Evolutionary conservation across 2,329 filamentous ascomycete species (phyloP).

Genomic region (Tolypocladium ovalisporum): DNA sequence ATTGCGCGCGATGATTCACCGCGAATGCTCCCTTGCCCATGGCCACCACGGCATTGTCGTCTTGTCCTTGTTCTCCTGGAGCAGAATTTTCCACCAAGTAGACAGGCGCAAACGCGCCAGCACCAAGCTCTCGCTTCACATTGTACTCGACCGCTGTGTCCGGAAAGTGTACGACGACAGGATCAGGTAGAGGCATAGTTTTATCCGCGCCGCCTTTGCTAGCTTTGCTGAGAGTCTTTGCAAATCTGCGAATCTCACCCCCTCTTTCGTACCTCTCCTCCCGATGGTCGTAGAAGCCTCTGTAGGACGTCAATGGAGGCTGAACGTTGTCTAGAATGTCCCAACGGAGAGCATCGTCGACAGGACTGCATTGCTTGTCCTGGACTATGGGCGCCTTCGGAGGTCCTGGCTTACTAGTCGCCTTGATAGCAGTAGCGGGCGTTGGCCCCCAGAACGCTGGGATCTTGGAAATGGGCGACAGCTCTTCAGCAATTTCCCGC

Average conservation of each 20-base stretch:
- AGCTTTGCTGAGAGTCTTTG: conserved; percentile 53
- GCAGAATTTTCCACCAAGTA: conserved; percentile 75
- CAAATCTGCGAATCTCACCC: conserved; percentile 70
- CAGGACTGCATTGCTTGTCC: conserved; percentile 79
- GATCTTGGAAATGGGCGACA: conserved; percentile 34
- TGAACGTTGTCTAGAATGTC: conserved; percentile 66
- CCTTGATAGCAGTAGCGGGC: conserved; percentile 21
- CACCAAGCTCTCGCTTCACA: conserved; percentile 75
- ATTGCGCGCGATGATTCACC: conserved; percentile 39
- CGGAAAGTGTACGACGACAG: conserved; percentile 58
- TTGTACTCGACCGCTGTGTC: conserved; percentile 59
- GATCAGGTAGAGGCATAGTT: conserved; percentile 42
- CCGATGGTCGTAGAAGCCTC: conserved; percentile 69
- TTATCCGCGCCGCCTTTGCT: conserved; percentile 50
- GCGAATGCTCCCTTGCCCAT: conserved; percentile 55
- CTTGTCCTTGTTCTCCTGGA: conserved; percentile 32
- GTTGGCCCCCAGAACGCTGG: conserved; percentile 39
- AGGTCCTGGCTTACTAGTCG: conserved; percentile 27
- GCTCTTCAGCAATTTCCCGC: conserved; percentile 48
- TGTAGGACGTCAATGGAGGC: conserved; percentile 62
- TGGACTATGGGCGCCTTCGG: conserved; percentile 65
- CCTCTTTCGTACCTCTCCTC: conserved; percentile 53
- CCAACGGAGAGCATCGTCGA: conserved; percentile 63
- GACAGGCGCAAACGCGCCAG: conserved; percentile 89
- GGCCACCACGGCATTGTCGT: conserved; percentile 32